Base-by-base conservation (phyloP, 2,329 filamentous ascomycete species). In the Rutstroemia sydowiana region DNA sequence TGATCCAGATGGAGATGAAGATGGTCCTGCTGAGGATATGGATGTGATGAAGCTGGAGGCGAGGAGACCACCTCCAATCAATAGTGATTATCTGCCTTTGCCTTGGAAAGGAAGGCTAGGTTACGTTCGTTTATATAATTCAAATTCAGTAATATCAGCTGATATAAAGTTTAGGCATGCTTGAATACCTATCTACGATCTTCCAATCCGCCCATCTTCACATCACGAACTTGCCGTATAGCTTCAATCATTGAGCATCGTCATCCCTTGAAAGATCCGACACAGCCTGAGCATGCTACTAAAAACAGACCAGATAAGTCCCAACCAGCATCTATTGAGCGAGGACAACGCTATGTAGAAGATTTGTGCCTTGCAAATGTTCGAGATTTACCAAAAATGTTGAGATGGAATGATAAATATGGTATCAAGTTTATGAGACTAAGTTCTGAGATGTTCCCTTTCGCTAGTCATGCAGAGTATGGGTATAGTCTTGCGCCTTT, bases 381-480 rank as follows among this genome's bases (percentile, higher is more conserved):
- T 1, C 77, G 80, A 37, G 92, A 97, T 61, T 81, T 96, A 30
- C 71, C 78, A 52, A 95, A 95, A 68, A 88, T 96, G 81, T 64
- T 96, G 8, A 78, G 82, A 1, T 97, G 92, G 92, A 96, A 97
- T 64, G 85, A 95, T 58, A 87, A 82, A 59, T 96, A 92, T 58
- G 84, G 85, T 36, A 97, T 97, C 69, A 91, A 83, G 60, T 96
- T 97, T 67, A 81, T 97, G 79, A 81, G 92, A 1, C 74, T 97
- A 18, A 95, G 88, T 60, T 95, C 88, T 50, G 92, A 96, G 61
- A 96, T 96, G 87, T 97, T 97, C 58, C 92, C 92, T 0, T 96
- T 96, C 66, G 92, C 92, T 1, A 95, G 88, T 58, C 92, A 97
- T 63, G 77, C 79, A 21, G 85, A 88, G 56, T 85, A 95, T 59